Conservation (phyloP, 2,329 filamentous ascomycete species). For the Diaporthe citri region DNA sequence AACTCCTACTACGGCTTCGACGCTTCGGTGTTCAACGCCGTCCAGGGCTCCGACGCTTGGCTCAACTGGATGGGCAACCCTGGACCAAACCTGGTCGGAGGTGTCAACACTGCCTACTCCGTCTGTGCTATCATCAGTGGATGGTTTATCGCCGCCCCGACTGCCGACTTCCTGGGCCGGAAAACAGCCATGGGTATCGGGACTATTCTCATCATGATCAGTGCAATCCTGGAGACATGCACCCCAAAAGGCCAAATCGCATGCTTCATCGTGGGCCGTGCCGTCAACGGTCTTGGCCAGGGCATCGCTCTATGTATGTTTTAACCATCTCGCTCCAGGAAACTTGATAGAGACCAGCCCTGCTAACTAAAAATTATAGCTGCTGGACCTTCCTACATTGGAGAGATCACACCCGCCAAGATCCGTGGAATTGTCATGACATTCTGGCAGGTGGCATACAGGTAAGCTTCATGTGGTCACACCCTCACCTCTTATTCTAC, state of each 20-base stretch:
- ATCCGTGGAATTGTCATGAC: constrained; percentile 78
- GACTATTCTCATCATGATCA: constrained; percentile 73
- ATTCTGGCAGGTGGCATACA: constrained; percentile 70
- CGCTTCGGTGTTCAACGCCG: constrained; percentile 79
- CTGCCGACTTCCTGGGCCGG: constrained; percentile 72
- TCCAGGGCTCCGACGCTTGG: constrained; percentile 78
- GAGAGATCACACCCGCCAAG: constrained; percentile 73
- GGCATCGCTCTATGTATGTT: constrained; percentile 68
- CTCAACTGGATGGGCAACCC: constrained; percentile 69
- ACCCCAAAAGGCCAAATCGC: constrained; percentile 71
- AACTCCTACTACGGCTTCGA: constrained; percentile 85
- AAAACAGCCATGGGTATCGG: constrained; percentile 75
- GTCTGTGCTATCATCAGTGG: constrained; percentile 78
- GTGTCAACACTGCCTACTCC: constrained; percentile 77
- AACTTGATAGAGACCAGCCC: constrained; percentile 37
- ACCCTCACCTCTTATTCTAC: too few relatives aligned
- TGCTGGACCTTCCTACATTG: constrained; percentile 78
- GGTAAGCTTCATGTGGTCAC: not conserved
- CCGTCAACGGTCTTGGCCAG: constrained; percentile 78
- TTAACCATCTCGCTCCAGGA: constrained; percentile 50
- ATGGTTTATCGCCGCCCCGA: constrained; percentile 77
- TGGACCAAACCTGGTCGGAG: constrained; percentile 56
- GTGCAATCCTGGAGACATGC: constrained; percentile 78
- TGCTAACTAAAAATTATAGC: constrained; percentile 53
- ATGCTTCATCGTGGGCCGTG: constrained; percentile 76